Evolutionary conservation across 768 basidiomycete species (phyloP), one percentile per base, ranked within the genome.

Genomic region (Serendipita vermifera): DNA sequence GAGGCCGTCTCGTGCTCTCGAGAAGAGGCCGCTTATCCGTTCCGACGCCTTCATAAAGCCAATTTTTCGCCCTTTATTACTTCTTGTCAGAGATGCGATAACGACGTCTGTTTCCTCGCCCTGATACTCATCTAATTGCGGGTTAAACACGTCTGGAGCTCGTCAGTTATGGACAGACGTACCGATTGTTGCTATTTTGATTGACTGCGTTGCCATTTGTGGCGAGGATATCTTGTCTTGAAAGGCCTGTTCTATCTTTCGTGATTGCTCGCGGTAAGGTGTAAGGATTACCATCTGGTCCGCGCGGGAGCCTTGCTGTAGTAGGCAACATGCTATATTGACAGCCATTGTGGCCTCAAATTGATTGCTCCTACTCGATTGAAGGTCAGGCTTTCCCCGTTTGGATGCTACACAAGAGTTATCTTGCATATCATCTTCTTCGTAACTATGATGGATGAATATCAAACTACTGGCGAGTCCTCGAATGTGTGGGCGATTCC

Each of bases 71-170:
- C 65, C 57, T 0, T 67, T 3, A 58, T 86, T 84, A 59, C 81
- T 83, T 46, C 83, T 67, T 0, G 80, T 82, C 31, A 86, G 65
- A 9, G 76, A 78, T 3, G 73, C 71, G 32, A 86, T 68, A 24
- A 86, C 79, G 48, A 86, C 79, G 51, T 85, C 76, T 31, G 79
- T 79, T 64, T 85, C 83, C 63, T 85, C 84, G 2, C 83, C 83
- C 62, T 85, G 84, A 59, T 84, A 86, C 60, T 85, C 86, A 61
- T 85, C 84, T 84, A 38, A 1, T 20, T 13, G 17, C 27, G 14
- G 27, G 13, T 20, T 32, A 22, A 26, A n/a, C 24, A 22, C 57
- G 39, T 9, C 22, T 4, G 24, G n/a, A 14, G 24, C 43, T 38
- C 1, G 22, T 17, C 14, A 24, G 22, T 11, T 20, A 56, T 7